Evolutionary conservation across 306 rosid species (phyloP), one percentile per base, ranked within the genome.

Genomic region (Dryas alaskensis): DNA sequence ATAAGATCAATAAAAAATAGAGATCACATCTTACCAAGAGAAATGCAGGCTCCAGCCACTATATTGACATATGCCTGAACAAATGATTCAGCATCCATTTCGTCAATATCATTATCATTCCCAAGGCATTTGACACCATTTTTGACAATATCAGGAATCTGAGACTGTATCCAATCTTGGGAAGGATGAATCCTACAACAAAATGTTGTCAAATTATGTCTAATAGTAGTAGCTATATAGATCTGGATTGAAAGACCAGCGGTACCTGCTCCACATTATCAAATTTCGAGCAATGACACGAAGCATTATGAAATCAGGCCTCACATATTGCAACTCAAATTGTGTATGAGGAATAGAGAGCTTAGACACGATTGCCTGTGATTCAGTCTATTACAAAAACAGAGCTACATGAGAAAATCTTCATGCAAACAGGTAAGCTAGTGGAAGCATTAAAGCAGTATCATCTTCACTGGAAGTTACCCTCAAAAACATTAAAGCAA

Each of bases 241-340:
- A 76, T 75, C 65, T 69, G 52, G 70, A 50, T 65, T 73, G 52
- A 47, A 60, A 70, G 62, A 63, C 74, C 58, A 42, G 65, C 60
- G 67, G 74, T 86, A 93, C 98, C 98, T 91, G 91, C 90, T 86
- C 98, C 97, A 93, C 97, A 93, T 91, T 79, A 91, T 89, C 83
- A 93, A 80, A 89, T 88, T 93, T 75, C 89, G 92, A 76, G 97
- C 96, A 81, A 93, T 88, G 85, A 93, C 94, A 4, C 96, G 93
- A 61, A 93, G 97, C 98, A 93, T 89, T 69, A 93, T 91, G 81
- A 93, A 93, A 86, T 93, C 98, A 67, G 98, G 98, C 78, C 98
- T 85, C 81, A 93, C 98, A 84, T 88, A 91, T 87, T 91, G 97
- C 81, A 93, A 83, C 83, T 91, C 98, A 84, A 85, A 93, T 75